A percentile compares a stretch with the other conserved stretches of the same genome.
Conservation (phyloP, 805 yeast species). For the Yamadazyma paraphyllophila region DNA sequence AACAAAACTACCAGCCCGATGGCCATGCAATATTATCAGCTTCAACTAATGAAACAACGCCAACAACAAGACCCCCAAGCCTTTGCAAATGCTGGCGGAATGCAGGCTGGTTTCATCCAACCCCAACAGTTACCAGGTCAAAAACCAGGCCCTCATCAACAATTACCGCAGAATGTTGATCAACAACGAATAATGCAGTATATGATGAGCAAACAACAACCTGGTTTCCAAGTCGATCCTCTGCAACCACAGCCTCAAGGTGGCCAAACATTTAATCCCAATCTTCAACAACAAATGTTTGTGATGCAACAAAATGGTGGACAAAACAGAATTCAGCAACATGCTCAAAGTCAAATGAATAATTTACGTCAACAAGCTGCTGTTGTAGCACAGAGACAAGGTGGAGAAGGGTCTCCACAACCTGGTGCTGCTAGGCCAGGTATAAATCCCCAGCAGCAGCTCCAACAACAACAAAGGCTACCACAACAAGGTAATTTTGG, state of each 20-base stretch:
- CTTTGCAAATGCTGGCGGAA: background rate
- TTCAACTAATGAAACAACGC: constrained; percentile 56
- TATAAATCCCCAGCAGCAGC: constrained; percentile 3
- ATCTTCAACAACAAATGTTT: constrained; percentile 29
- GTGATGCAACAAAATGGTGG: constrained; percentile 23
- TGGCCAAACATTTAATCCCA: constrained; percentile 5
- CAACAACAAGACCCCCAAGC: constrained; percentile 43
- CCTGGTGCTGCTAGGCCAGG: background rate
- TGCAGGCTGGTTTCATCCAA: constrained; percentile 5
- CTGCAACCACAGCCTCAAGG: constrained; percentile 5
- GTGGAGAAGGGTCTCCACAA: constrained; percentile 15
- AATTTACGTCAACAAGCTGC: constrained; percentile 45
- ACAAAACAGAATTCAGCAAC: constrained; percentile 39
- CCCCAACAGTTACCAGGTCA: constrained; percentile 4
- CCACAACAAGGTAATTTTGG: constrained; percentile 4
- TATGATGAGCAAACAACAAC: constrained; percentile 18
- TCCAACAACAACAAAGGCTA: constrained; percentile 1
- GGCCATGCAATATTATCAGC: constrained; percentile 71
- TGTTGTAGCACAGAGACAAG: constrained; percentile 24
- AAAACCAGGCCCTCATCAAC: constrained; percentile 2
- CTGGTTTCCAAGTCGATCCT: constrained; percentile 15
- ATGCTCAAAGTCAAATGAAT: constrained; percentile 51
- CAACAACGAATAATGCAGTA: constrained; percentile 17
- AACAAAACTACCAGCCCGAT: constrained; percentile 50
- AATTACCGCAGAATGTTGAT: constrained; percentile 9